Base-by-base conservation (phyloP, 2,329 filamentous ascomycete species). In the Nemania serpens region DNA sequence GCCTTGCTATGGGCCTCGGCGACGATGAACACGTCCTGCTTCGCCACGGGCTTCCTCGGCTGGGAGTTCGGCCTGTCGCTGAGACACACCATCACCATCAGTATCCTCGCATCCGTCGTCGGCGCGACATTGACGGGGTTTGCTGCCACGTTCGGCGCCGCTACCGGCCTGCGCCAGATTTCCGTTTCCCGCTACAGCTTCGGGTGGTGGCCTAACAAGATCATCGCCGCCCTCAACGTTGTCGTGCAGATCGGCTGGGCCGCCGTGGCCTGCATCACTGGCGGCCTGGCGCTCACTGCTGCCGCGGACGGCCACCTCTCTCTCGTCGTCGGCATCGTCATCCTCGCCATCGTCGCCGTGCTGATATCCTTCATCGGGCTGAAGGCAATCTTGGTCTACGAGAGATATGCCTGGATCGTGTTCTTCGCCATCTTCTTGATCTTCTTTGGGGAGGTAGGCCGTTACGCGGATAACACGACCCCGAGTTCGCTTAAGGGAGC, bases 301-400 rank as follows among this genome's bases (percentile, higher is more conserved):
- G 77, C 81, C 45, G 77, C 76, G 2, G 70, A 76, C 43, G 77
- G 78, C 22, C 70, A 66, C n/a, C 70, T 85, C 39, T 79, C 77
- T 48, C 75, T 81, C 1, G 75, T 79, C 13, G 77, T 83, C n/a
- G 82, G 82, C 13, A 83, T 86, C 54, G 76, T 84, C 58, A 78
- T 86, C 42, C 77, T 82, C 18, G 78, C 77, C 7, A 69, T 84
- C 12, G 70, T 82, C 17, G 78, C 79, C 5, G 76, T 84, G 43
- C 58, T 82, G 49, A 77, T 85, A 20, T 82, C 81, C 1, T 81
- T 85, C 66, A 77, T 82, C 51, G 83, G 83, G 0, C 78, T 83
- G 66, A 76, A 75, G 64, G 75, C 77, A 18, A 75, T 84, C 45
- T 77, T 84, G 60, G 63, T 76, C 5, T 84, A 82, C 63, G 81